Evolutionary conservation across 208 protist genomes (phyloP).

Genomic region (Acanthamoeba healyi): DNA sequence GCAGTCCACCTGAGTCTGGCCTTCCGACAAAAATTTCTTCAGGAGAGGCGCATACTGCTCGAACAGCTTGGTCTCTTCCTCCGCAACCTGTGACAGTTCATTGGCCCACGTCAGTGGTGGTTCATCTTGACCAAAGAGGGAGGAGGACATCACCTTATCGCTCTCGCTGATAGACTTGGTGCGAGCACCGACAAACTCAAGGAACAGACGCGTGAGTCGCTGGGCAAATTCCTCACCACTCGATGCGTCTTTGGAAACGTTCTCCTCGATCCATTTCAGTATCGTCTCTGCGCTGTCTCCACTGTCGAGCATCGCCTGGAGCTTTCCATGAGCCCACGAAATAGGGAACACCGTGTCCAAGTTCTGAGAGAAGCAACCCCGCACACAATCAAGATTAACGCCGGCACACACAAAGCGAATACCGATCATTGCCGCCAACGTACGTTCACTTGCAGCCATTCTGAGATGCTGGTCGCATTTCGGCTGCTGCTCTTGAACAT

Average conservation of each 20-base stretch:
- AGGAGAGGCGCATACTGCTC: constrained; percentile 51
- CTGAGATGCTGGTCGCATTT: background rate
- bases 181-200: background rate
- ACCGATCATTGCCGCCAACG: background rate
- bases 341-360: constrained; percentile 22
- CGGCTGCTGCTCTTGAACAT: constrained; percentile 30
- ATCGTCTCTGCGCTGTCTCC: background rate
- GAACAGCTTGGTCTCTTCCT: constrained; percentile 60
- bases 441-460: constrained; percentile 24
- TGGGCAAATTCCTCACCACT: background rate
- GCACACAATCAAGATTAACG: too few species aligned
- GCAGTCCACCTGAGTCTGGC: constrained; percentile 17
- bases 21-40: constrained; percentile 30
- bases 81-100: background rate
- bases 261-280: constrained; percentile 2
- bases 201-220: constrained; percentile 2
- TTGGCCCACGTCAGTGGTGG: background rate
- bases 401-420: too few species aligned
- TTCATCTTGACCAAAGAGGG: background rate
- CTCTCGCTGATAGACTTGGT: background rate
- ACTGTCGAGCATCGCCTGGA: background rate
- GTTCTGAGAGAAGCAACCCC: background rate
- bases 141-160: background rate
- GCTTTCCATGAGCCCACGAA: background rate
- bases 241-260: background rate